These are phyloP conservation scores for Diaporthe aspalathi DNA, from an alignment of 2,329 filamentous ascomycete species.

Conservation along the genomic window DNA sequence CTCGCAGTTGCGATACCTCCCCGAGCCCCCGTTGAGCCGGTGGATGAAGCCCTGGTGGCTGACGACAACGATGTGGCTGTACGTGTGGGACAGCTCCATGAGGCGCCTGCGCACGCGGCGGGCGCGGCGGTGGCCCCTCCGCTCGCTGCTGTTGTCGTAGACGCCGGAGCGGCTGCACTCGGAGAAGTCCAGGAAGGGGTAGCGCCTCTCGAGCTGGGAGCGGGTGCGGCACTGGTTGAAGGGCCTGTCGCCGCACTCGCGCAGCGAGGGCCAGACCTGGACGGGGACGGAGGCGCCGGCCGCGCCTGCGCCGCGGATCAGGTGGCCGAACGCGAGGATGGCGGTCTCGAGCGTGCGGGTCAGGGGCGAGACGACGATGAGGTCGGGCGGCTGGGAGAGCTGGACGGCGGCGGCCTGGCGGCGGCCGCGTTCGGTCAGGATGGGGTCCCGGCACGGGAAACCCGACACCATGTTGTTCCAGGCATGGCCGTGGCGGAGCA, in stretches of 20 bases:
- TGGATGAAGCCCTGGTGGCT: conserved; percentile 37
- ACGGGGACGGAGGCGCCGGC: conserved; percentile 21
- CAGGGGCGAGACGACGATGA: conserved; percentile 36
- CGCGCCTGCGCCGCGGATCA: conserved; percentile 16
- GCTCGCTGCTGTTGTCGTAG: conserved; percentile 33
- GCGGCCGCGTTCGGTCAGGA: conserved; percentile 30
- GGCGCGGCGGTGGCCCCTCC: conserved; percentile 29
- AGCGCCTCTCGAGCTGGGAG: conserved; percentile 31
- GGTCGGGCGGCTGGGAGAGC: conserved; percentile 31
- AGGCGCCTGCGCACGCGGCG: conserved; percentile 34
- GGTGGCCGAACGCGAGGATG: conserved; percentile 23
- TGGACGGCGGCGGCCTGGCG: conserved; percentile 25
- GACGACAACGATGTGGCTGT: conserved; percentile 36
- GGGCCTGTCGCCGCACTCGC: conserved; percentile 35
- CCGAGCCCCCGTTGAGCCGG: conserved; percentile 29
- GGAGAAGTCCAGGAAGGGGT: conserved; percentile 34
- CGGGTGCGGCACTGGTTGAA: conserved; percentile 33
- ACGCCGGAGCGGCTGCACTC: conserved; percentile 33
- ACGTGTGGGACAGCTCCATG: conserved; percentile 29
- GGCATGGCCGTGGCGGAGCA: conserved; percentile 37
- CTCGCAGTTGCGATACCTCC: conserved; percentile 36
- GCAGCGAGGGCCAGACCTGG: conserved; percentile 34
- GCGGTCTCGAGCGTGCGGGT: conserved; percentile 34
- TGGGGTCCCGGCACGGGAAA: conserved; percentile 35
- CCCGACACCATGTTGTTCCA: conserved; percentile 38